Evolutionary conservation across 805 yeast species (phyloP).

Genomic region (Metschnikowia gelsemii): DNA sequence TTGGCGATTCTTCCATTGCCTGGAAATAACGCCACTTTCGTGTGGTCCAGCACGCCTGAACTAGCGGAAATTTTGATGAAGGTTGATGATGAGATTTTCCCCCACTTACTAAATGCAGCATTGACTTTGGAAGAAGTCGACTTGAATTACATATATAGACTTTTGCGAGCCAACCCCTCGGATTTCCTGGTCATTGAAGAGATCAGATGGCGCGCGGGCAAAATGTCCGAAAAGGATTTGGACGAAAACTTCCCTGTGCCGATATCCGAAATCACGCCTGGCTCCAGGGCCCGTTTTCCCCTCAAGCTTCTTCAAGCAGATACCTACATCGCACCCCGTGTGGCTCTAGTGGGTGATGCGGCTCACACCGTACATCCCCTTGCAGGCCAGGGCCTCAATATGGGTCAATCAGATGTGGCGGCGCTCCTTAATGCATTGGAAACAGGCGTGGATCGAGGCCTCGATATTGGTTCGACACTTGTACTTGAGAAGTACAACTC

Average conservation of each 20-base stretch:
- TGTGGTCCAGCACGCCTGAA: slow-evolving; percentile 87
- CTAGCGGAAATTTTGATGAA: slow-evolving; percentile 61
- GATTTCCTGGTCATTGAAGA: slow-evolving; percentile 60
- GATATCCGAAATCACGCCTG: slow-evolving; percentile 47
- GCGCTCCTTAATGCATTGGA: slow-evolving; percentile 68
- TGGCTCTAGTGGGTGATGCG: slow-evolving; percentile 96
- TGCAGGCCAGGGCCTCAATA: slow-evolving; percentile 96
- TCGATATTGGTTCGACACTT: slow-evolving; percentile 80
- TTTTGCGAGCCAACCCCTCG: slow-evolving; percentile 36
- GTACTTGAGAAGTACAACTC: slow-evolving; percentile 86
- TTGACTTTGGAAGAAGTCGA: slow-evolving; percentile 78
- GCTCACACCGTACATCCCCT: slow-evolving; percentile 97
- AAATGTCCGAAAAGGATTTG: slow-evolving; percentile 41
- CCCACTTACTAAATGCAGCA: slow-evolving; percentile 79
- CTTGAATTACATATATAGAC: slow-evolving; percentile 62
- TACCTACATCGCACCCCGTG: slow-evolving; percentile 74
- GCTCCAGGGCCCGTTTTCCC: slow-evolving; percentile 85
- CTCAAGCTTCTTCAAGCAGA: slow-evolving; percentile 88
- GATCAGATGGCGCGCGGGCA: slow-evolving; percentile 65
- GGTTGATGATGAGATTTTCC: slow-evolving; percentile 60
- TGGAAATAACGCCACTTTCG: slow-evolving; percentile 81
- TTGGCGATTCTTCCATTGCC: slow-evolving; percentile 89
- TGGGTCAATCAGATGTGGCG: slow-evolving; percentile 94
- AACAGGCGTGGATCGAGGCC: slow-evolving; percentile 68
- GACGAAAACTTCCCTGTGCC: slow-evolving; percentile 68